Evolutionary conservation across 768 basidiomycete species (phyloP).

Genomic region (Auricularia sp.): DNA sequence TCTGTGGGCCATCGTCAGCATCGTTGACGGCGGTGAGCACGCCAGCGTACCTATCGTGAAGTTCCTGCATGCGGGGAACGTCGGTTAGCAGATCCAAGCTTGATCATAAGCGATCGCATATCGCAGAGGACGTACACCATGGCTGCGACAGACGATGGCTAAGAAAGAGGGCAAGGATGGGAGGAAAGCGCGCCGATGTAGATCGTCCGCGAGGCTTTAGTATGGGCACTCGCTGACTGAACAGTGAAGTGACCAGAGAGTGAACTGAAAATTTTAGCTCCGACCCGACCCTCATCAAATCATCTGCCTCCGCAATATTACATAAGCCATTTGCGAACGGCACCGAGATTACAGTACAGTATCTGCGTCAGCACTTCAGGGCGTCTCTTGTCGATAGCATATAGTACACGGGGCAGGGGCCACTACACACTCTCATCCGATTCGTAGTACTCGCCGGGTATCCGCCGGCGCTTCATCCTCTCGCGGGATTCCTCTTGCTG

Average conservation of each 20-base stretch:
- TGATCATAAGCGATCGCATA: not conserved
- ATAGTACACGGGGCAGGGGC: not conserved
- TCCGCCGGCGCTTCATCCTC: not conserved
- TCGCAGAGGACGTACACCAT: conserved; percentile 8
- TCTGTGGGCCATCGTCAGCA: conserved; percentile 34
- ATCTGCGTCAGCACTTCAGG: too few relatives aligned
- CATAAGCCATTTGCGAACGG: too few relatives aligned
- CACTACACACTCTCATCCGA: not conserved
- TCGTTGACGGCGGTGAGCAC: not conserved
- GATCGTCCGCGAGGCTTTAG: not conserved
- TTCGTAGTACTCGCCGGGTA: not conserved
- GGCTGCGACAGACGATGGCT: not conserved
- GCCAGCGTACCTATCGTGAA: conserved; percentile 70
- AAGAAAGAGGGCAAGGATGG: not conserved
- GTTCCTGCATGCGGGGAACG: conserved; percentile 43
- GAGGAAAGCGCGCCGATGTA: not conserved
- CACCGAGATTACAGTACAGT: too few relatives aligned
- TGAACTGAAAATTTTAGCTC: too few relatives aligned
- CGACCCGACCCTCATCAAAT: too few relatives aligned
- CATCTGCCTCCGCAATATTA: too few relatives aligned
- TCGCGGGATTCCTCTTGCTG: not conserved
- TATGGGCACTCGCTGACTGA: too few relatives aligned
- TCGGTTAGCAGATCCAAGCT: conserved; percentile 6
- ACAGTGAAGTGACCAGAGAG: too few relatives aligned
- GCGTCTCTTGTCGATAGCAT: too few relatives aligned